Base-by-base conservation (phyloP, 345 rosid species). In the Psidium guajava region DNA sequence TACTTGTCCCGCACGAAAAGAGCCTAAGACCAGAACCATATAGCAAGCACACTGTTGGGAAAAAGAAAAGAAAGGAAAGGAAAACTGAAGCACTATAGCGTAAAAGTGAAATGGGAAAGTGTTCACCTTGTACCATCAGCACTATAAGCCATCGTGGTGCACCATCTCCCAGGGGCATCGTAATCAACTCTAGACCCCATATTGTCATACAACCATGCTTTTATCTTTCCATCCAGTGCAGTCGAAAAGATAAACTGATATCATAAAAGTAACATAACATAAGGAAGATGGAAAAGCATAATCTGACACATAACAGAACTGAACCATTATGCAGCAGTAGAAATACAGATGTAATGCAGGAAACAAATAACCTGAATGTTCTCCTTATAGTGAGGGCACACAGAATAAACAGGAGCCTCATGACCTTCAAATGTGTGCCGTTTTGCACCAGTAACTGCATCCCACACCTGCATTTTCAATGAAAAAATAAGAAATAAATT, bases 181-280 rank as follows among this genome's bases (percentile, higher is more conserved):
- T 94, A 96, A 87, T 94, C 96, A 77, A 94, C 98, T 88, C 98
- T 92, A 73, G 98, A 96, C 59, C 98, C 98, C 87, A 91, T 32
- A 87, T 90, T 86, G 85, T 96, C 98, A 90, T 94, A 96, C 82
- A 96, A 86, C 98, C 98, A 96, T 81, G 98, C 96, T 87, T 94
- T 96, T 80, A 96, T 96, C 89, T 94, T 96, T 88, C 98, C 98
- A 89, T 96, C 98, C 83, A 92, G 86, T 52, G 96, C 95, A 28
- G 98, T 96, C 52, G 98, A 94, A 84, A 96, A 96, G 20, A 96
- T 93, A 85, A 96, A 96, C 98, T 96, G 95, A 85, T 18, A 69
- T 32, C 13, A 9, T 50, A 36, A 77, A 47, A 82, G 44, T 50
- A 55, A 54, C 83, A 87, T 5, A 49, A 74, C 42, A 56, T 54